Evolutionary conservation across 2,329 filamentous ascomycete genomes (phyloP).

Genomic region (Lecanicillium sp.): DNA sequence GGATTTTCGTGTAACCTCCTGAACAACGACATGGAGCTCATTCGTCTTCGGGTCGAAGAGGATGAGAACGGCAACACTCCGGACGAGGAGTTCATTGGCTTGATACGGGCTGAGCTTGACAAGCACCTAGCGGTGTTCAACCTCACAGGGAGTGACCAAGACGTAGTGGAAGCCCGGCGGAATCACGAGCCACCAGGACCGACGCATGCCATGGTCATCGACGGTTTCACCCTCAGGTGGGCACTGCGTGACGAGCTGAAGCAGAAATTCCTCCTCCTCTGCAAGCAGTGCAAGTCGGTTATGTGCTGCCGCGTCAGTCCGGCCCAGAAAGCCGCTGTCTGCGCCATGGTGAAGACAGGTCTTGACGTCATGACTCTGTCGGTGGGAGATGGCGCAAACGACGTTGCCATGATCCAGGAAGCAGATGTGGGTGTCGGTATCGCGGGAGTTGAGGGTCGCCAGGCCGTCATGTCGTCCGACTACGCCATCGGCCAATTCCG

Average conservation of each 20-base stretch:
- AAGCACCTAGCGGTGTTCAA: constrained; percentile 65
- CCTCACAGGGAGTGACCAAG: constrained; percentile 78
- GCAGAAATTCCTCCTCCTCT: constrained; percentile 89
- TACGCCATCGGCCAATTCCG: constrained; percentile 94
- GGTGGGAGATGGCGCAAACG: constrained; percentile 87
- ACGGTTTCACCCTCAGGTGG: constrained; percentile 86
- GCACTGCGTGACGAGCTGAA: constrained; percentile 75
- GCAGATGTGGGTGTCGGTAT: constrained; percentile 96
- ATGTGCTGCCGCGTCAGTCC: constrained; percentile 96
- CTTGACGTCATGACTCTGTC: constrained; percentile 94
- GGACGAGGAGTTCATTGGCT: constrained; percentile 45
- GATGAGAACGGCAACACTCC: constrained; percentile 48
- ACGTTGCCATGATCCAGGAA: constrained; percentile 96
- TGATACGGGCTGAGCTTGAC: constrained; percentile 66
- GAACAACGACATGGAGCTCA: constrained; percentile 95
- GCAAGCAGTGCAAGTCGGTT: constrained; percentile 94
- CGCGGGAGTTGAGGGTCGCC: constrained; percentile 83
- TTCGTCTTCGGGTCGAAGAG: constrained; percentile 79
- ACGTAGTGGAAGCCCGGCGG: constrained; percentile 69
- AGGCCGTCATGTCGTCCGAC: constrained; percentile 93
- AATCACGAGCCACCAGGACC: constrained; percentile 81
- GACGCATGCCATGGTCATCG: constrained; percentile 89
- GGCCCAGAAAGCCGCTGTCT: constrained; percentile 91
- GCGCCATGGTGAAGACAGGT: constrained; percentile 88
- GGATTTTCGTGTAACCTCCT: constrained; percentile 97